Base-by-base conservation (phyloP, 164 flowering plant genomes). In the Amborella trichopoda region DNA sequence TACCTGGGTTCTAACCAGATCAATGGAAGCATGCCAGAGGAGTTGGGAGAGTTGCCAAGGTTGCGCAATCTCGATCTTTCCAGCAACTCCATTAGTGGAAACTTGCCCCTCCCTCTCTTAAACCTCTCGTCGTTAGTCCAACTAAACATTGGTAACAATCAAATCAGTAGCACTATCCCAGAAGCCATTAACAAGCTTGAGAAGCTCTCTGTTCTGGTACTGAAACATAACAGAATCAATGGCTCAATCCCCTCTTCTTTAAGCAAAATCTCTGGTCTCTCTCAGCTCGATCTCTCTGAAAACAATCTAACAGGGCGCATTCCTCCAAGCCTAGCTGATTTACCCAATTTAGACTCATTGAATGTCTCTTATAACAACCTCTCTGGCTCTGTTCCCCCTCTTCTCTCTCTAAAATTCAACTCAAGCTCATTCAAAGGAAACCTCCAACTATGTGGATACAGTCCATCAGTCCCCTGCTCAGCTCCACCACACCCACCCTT, bases 361-460 rank as follows among this genome's bases (percentile, higher is more conserved):
- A 85, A 82, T 65, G 94, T 83, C 32, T 88, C 99, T 20, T 69
- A 74, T 45, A 93, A 93, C 66, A 65, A 75, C 38, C 82, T 93
- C 4, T 85, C 96, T 13, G 99, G 99, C 36, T 14, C 78, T 12
- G 99, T 93, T 51, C 89, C 93, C 0, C 36, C 66, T 23, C 34
- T 11, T 14, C 80, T 93, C 18, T 50, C 81, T 2, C 51, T 52
- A 38, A 79, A 70, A 54, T 93, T 93, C 75, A 81, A 78, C 57
- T 69, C 95, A 0, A 78, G 76, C 63, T 78, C 95, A 16, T 93
- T 93, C 55, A 61, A 64, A 9, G 96, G 99, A 5, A 93, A 93
- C 49, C 56, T 79, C 49, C 77, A 76, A 65, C 73, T 93, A 0
- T 93, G 99, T 61, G 99, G 99, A 14, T 87, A 64, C 46, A 73